A percentile compares a stretch with the other conserved stretches of the same genome.
phyloP scores from a whole-genome alignment of 352 stramenopile species.

The Globisporangium apiculatum region DNA sequence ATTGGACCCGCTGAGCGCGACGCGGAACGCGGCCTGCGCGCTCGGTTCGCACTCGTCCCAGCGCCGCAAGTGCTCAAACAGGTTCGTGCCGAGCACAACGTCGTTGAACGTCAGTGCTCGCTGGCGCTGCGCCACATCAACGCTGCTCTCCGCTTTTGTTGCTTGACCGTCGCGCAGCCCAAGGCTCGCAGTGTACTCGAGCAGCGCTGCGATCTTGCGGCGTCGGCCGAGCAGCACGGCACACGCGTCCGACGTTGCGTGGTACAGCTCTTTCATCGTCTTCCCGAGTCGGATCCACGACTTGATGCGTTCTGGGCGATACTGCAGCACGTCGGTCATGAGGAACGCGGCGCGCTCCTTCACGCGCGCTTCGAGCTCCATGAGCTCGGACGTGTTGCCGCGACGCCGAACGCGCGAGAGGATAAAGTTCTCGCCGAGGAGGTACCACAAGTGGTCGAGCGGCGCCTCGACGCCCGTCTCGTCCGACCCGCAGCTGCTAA shows the following conservation, averaged over 20 bases:
- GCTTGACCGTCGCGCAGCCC: too few relatives aligned
- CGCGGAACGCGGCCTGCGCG: constrained; percentile 11
- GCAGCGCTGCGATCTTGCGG: constrained; percentile 27
- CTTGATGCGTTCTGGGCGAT: constrained; percentile 46
- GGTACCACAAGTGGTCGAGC: constrained; percentile 62
- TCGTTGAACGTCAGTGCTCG: constrained; percentile 24
- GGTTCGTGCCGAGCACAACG: constrained; percentile 26
- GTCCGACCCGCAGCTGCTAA: background rate
- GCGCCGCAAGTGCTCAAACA: constrained; percentile 54
- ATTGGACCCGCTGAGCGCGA: constrained; percentile 1
- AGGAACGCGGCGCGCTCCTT: constrained; percentile 52
- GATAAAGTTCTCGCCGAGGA: constrained; percentile 69
- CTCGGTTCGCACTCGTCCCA: constrained; percentile 29
- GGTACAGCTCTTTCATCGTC: constrained; percentile 66
- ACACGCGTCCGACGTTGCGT: constrained; percentile 55
- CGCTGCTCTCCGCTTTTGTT: background rate
- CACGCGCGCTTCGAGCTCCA: constrained; percentile 49
- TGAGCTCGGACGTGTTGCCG: constrained; percentile 49
- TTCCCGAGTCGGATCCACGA: constrained; percentile 63
- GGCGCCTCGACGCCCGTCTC: background rate
- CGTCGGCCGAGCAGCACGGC: constrained; percentile 39
- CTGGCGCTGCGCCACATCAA: background rate
- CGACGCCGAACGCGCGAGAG: constrained; percentile 47
- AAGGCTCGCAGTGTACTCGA: constrained; percentile 17
- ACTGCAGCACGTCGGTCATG: constrained; percentile 54